phyloP scores from a whole-genome alignment of 2,329 filamentous ascomycete genomes.

The Beauveria sp. region DNA sequence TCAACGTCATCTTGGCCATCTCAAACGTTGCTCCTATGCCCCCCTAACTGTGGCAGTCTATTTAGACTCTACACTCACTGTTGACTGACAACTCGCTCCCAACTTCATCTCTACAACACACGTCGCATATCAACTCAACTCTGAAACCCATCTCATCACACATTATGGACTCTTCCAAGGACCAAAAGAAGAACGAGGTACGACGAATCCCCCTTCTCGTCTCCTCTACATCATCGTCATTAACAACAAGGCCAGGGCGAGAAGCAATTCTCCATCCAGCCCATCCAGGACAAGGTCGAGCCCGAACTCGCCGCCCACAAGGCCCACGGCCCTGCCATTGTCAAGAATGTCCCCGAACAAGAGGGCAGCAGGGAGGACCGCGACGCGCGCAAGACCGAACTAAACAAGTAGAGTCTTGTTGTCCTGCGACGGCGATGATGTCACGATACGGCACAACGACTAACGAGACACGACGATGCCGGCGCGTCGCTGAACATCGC shows the following conservation, averaged over 20 bases:
- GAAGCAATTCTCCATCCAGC: slow-evolving; percentile 38
- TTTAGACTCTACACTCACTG: not conserved
- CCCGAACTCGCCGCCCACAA: slow-evolving; percentile 43
- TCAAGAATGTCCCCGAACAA: slow-evolving; percentile 43
- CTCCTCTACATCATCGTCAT: slow-evolving; percentile 6
- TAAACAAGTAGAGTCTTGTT: slow-evolving; percentile 46
- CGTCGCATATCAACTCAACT: not conserved
- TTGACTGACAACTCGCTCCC: not conserved
- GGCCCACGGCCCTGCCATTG: slow-evolving; percentile 49
- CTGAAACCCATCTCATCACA: not conserved
- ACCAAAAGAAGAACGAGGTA: slow-evolving; percentile 25
- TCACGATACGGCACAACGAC: slow-evolving; percentile 5
- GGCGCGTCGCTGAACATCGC: not conserved
- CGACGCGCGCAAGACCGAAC: slow-evolving; percentile 52
- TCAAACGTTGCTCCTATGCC: not conserved
- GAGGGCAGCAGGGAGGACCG: slow-evolving; percentile 64
- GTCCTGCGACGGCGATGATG: slow-evolving; percentile 18
- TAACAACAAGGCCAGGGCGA: slow-evolving; percentile 24
- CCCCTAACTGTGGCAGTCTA: not conserved
- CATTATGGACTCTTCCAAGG: slow-evolving; percentile 22
- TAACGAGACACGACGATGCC: not conserved
- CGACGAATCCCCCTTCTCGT: slow-evolving; percentile 9
- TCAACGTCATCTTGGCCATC: slow-evolving; percentile 1
- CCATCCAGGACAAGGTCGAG: slow-evolving; percentile 36
- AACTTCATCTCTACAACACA: not conserved